Evolutionary conservation across 2,329 filamentous ascomycete genomes (phyloP).

Genomic region (Tolypocladium tropicale): DNA sequence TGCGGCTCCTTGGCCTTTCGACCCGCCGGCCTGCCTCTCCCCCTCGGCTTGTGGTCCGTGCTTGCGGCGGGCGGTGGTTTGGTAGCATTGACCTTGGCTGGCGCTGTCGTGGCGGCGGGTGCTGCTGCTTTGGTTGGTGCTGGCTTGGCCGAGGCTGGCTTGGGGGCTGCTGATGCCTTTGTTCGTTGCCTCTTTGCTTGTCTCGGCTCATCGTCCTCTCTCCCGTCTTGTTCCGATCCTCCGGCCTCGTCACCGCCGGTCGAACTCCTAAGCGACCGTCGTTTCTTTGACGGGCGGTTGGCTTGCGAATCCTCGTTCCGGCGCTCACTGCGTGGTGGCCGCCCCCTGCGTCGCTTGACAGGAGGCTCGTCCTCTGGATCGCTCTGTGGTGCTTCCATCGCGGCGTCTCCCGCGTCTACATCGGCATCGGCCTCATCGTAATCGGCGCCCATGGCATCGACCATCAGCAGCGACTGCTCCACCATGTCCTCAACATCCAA

Average conservation of each 20-base stretch:
- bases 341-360: slow-evolving; percentile 6
- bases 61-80: slow-evolving; percentile 1
- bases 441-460: slow-evolving; percentile 19
- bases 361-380: slow-evolving; percentile 6
- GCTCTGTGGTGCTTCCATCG: slow-evolving; percentile 9
- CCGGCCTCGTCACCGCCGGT: background rate
- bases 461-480: slow-evolving; percentile 34
- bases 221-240: slow-evolving; percentile 9
- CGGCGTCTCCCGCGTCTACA: slow-evolving; percentile 1
- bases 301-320: background rate
- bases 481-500: slow-evolving; percentile 18
- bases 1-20: slow-evolving; percentile 25
- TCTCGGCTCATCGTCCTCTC: slow-evolving; percentile 13
- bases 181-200: slow-evolving; percentile 17
- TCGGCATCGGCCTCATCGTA: slow-evolving; percentile 1
- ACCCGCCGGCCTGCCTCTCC: slow-evolving; percentile 13
- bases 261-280: slow-evolving; percentile 3
- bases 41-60: slow-evolving; percentile 6
- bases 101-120: slow-evolving; percentile 5
- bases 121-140: slow-evolving; percentile 13
- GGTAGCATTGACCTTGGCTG: slow-evolving; percentile 1
- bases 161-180: slow-evolving; percentile 7
- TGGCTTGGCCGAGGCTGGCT: slow-evolving; percentile 13
- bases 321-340: slow-evolving; percentile 6
- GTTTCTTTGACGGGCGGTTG: slow-evolving; percentile 3